Evolutionary conservation across 768 basidiomycete species (phyloP).

Genomic region (Serendipita indica): DNA sequence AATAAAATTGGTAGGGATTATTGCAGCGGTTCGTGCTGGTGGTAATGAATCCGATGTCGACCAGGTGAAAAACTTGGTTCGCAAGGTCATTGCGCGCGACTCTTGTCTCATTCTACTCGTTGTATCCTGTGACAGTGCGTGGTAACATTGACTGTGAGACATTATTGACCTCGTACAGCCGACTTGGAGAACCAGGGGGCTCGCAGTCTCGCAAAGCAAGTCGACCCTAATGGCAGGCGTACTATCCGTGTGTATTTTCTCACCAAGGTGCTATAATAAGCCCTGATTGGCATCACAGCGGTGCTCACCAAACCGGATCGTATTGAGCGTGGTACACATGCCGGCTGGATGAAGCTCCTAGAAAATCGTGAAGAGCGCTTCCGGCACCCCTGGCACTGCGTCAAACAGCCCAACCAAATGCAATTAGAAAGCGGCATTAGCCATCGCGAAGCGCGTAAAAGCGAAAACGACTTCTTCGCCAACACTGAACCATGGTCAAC

Average conservation of each 20-base stretch:
- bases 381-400: constrained; percentile 44
- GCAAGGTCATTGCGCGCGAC: constrained; percentile 41
- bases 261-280: not conserved
- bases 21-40: constrained; percentile 36
- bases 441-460: constrained; percentile 43
- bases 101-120: constrained; percentile 49
- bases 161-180: constrained; percentile 27
- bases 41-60: constrained; percentile 43
- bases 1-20: constrained; percentile 30
- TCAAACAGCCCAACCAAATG: constrained; percentile 38
- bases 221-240: constrained; percentile 47
- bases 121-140: constrained; percentile 49
- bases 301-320: constrained; percentile 65
- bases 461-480: constrained; percentile 43
- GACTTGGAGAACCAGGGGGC: constrained; percentile 73
- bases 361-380: constrained; percentile 18
- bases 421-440: constrained; percentile 37
- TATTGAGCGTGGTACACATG: constrained; percentile 40
- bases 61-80: constrained; percentile 43
- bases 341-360: constrained; percentile 32
- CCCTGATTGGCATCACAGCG: too few relatives aligned
- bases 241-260: constrained; percentile 48
- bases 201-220: constrained; percentile 42
- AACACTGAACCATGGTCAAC: constrained; percentile 12
- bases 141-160: not conserved